These are phyloP conservation scores for Logfia minima DNA, from an alignment of 129 eudicot genomes.

Conservation along the genomic window DNA sequence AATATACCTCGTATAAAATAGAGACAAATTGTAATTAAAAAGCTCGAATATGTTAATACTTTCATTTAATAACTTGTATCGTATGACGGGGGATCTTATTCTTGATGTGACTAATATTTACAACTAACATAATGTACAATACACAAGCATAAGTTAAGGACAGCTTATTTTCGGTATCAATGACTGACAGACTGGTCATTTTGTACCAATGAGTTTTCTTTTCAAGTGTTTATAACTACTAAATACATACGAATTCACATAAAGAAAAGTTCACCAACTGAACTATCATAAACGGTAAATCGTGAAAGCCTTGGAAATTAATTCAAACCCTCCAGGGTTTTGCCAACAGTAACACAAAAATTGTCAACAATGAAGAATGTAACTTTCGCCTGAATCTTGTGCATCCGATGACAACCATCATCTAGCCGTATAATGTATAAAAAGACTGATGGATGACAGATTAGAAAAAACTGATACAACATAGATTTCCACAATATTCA, in stretches of 20 bases:
- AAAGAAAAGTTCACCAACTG: neutral
- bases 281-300: neutral
- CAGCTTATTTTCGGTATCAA: too few relatives aligned
- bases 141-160: too few relatives aligned
- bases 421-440: neutral
- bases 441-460: neutral
- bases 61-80: neutral
- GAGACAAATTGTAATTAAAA: too few relatives aligned
- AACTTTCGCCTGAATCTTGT: neutral
- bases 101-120: neutral
- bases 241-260: neutral
- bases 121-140: too few relatives aligned
- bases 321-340: too few relatives aligned
- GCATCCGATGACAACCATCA: neutral
- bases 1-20: too few relatives aligned
- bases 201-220: neutral
- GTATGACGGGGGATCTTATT: neutral
- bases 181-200: too few relatives aligned
- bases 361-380: neutral
- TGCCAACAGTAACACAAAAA: neutral
- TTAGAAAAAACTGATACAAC: neutral
- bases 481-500: constrained; percentile 23
- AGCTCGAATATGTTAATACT: too few relatives aligned
- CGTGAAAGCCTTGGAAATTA: neutral
- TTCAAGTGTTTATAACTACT: neutral